Evolutionary conservation across 495 filamentous ascomycete species (phyloP), one percentile per base, ranked within the genome.

Genomic region (Durotheca rogersii): DNA sequence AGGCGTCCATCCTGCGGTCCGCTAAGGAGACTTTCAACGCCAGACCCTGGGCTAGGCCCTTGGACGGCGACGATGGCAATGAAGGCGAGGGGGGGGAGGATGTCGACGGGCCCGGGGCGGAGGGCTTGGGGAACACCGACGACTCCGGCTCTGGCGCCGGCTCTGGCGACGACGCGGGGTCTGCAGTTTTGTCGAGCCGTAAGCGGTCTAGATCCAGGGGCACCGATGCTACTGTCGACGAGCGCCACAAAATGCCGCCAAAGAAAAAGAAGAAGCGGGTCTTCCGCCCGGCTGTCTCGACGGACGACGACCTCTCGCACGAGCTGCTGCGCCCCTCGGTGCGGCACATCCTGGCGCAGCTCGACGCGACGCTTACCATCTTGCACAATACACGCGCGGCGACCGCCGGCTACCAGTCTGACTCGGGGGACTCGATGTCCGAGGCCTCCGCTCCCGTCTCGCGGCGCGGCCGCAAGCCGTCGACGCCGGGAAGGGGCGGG

Each of bases 321-420:
- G 60, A 54, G 4, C 72, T 90, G 27, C 61, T 92, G 14, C 76
- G 78, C 7, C 87, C 88, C 0, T 73, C 80, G 2, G 69, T 83
- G 4, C 76, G 83, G 7, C 80, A 83, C 54, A 77, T 90, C 6
- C 72, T 93, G 15, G 60, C 74, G 0, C 73, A 81, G 17, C 54
- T 95, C 4, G 88, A 93, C 49, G 68, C 71, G 3, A 72, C 90
- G 0, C 75, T 94, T 2, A 71, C 71, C 12, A 77, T 81, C 2
- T 73, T 95, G 0, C 87, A 89, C 56, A 79, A 82, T 45, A 68
- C 80, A 6, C 76, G 82, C 23, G 68, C 77, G 25, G 69, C 75
- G 4, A 73, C 70, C 20, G 38, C 65, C 11, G 36, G 52, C 46
- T 43, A 69, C 18, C 55, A 58, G 19, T 69, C 67, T 1, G 61